Conservation (phyloP, 768 basidiomycete species). For the Lactarius vividus region DNA sequence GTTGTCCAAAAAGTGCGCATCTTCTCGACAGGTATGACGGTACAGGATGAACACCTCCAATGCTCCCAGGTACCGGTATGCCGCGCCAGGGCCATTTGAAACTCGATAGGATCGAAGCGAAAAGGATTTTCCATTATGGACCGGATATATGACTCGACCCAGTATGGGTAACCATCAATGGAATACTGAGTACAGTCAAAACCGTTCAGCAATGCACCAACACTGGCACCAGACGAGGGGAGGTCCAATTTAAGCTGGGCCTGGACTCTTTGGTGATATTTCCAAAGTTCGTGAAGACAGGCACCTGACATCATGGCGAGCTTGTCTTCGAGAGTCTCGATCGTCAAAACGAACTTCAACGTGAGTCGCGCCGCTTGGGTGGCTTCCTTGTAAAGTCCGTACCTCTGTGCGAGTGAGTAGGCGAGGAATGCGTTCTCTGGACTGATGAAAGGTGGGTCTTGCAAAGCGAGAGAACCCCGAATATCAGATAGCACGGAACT, state of each 20-base stretch:
- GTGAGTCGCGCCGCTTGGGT: too few species aligned
- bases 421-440: background rate
- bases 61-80: too few species aligned
- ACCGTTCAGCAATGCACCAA: background rate
- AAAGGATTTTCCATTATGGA: background rate
- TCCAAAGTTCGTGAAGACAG: too few species aligned
- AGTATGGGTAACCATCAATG: background rate
- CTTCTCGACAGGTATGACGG: background rate
- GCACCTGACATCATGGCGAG: too few species aligned
- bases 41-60: background rate
- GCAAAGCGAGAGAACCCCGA: background rate
- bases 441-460: background rate
- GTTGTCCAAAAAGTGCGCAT: background rate
- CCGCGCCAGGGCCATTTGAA: background rate
- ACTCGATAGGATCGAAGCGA: slow-evolving; percentile 1
- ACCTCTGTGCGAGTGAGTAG: slow-evolving; percentile 9
- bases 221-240: too few species aligned
- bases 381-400: too few species aligned
- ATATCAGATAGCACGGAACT: background rate
- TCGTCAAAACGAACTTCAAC: too few species aligned
- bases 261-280: too few species aligned
- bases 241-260: too few species aligned
- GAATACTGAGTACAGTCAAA: background rate
- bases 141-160: background rate
- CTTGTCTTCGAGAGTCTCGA: too few species aligned